Percentiles rank a stretch among this genome's conserved stretches.
These are phyloP conservation scores for Phytopythium kandeliae DNA, from an alignment of 352 stramenopile species.

Conservation along the genomic window DNA sequence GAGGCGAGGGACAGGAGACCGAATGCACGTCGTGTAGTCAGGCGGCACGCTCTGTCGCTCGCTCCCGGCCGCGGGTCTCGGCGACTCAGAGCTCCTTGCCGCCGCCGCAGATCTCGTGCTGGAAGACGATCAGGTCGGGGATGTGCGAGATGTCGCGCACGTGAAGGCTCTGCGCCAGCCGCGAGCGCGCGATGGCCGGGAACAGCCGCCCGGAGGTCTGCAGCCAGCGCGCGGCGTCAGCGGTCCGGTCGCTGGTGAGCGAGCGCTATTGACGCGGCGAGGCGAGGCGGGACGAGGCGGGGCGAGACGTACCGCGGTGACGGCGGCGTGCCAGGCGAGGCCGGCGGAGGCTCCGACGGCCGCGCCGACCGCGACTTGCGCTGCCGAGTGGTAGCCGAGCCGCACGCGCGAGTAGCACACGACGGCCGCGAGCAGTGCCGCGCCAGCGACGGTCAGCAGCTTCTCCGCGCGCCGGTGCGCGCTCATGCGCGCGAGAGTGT, in stretches of 20 bases:
- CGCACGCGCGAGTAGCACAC: conserved; percentile 74
- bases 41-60: too few species aligned
- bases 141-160: conserved; percentile 72
- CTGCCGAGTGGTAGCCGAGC: conserved; percentile 70
- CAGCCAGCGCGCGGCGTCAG: conserved; percentile 1
- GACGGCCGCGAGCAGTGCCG: conserved; percentile 31
- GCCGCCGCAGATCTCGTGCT: conserved; percentile 50
- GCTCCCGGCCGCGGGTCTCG: too few species aligned
- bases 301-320: conserved; percentile 17
- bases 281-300: too few species aligned
- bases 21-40: too few species aligned
- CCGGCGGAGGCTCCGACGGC: conserved; percentile 39
- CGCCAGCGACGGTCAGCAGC: conserved; percentile 44
- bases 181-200: conserved; percentile 36
- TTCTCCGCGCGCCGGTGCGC: conserved; percentile 47
- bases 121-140: conserved; percentile 70
- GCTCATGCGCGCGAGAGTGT: conserved; percentile 61
- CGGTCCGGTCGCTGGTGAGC: too few species aligned
- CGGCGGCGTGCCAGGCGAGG: conserved; percentile 44
- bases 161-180: conserved; percentile 53
- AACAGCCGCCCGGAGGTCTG: conserved; percentile 57
- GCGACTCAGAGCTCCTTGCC: conserved; percentile 2
- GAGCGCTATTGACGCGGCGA: too few species aligned
- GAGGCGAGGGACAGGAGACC: background rate
- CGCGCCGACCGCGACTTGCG: conserved; percentile 62